phyloP scores from a whole-genome alignment of 768 basidiomycete species.

The Collybia sordida region DNA sequence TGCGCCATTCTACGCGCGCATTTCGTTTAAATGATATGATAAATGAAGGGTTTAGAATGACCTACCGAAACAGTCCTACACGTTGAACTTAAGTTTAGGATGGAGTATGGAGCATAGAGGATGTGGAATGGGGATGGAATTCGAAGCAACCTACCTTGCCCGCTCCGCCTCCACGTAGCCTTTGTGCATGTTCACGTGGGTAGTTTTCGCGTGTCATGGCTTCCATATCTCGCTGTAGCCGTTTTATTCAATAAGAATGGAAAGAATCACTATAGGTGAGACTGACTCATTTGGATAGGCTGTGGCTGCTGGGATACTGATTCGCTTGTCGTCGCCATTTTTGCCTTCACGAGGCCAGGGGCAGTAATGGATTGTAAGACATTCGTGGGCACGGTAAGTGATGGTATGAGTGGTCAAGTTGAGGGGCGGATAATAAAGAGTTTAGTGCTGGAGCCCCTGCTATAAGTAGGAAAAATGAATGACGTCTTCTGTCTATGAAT shows the following conservation, averaged over 20 bases:
- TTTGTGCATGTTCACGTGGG: constrained; percentile 36
- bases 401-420: too few relatives aligned
- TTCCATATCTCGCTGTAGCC: not conserved
- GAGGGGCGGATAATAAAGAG: too few relatives aligned
- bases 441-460: too few relatives aligned
- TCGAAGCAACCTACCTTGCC: constrained; percentile 49
- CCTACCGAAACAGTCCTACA: constrained; percentile 70
- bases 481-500: too few relatives aligned
- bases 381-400: too few relatives aligned
- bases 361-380: too few relatives aligned
- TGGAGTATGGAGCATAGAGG: not conserved
- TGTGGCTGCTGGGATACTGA: not conserved
- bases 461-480: too few relatives aligned
- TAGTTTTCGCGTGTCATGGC: not conserved
- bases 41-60: not conserved
- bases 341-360: too few relatives aligned
- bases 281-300: constrained; percentile 2
- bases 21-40: not conserved
- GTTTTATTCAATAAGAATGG: not conserved
- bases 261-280: not conserved
- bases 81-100: constrained; percentile 4
- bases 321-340: not conserved
- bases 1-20: constrained; percentile 56
- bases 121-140: too few relatives aligned
- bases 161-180: constrained; percentile 72